A percentile compares a stretch with the other conserved stretches of the same genome.
These are phyloP conservation scores for Eimeria acervulina DNA, from an alignment of 169 alveolate species.

Conservation along the genomic window DNA sequence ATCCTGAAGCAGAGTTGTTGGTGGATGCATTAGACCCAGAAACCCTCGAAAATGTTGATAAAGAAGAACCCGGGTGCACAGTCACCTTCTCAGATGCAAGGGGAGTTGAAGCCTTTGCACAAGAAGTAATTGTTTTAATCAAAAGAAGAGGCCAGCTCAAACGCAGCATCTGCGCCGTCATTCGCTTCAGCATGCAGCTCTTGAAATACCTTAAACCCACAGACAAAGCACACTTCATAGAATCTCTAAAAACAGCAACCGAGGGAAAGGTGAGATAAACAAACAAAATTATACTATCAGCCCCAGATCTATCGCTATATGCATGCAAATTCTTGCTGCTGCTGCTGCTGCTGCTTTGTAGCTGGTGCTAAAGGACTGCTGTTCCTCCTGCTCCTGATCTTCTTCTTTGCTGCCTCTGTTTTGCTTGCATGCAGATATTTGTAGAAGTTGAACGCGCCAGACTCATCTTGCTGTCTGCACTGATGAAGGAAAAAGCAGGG, in stretches of 20 bases:
- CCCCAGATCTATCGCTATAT: not conserved
- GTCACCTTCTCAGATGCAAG: slow-evolving; percentile 1
- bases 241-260: slow-evolving; percentile 54
- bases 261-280: slow-evolving; percentile 83
- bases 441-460: slow-evolving; percentile 90
- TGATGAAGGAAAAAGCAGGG: slow-evolving; percentile 86
- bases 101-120: slow-evolving; percentile 40
- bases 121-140: slow-evolving; percentile 51
- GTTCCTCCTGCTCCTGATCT: no score
- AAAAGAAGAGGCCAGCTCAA: slow-evolving; percentile 88
- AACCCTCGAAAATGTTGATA: not conserved
- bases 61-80: not conserved
- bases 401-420: not conserved
- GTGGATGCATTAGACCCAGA: slow-evolving; percentile 1
- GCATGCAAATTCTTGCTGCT: no score
- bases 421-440: slow-evolving; percentile 82
- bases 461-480: slow-evolving; percentile 84
- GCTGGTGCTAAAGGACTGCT: no score
- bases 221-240: slow-evolving; percentile 51
- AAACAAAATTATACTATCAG: not conserved
- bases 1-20: not conserved
- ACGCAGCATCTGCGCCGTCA: slow-evolving; percentile 81
- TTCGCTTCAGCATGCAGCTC: slow-evolving; percentile 70
- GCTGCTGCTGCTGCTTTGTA: slow-evolving; percentile 24
- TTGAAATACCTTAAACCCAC: not conserved